A percentile compares a stretch with the other conserved stretches of the same genome.
Evolutionary conservation across 768 basidiomycete species (phyloP).

Genomic region (Leccinum ochraceum): DNA sequence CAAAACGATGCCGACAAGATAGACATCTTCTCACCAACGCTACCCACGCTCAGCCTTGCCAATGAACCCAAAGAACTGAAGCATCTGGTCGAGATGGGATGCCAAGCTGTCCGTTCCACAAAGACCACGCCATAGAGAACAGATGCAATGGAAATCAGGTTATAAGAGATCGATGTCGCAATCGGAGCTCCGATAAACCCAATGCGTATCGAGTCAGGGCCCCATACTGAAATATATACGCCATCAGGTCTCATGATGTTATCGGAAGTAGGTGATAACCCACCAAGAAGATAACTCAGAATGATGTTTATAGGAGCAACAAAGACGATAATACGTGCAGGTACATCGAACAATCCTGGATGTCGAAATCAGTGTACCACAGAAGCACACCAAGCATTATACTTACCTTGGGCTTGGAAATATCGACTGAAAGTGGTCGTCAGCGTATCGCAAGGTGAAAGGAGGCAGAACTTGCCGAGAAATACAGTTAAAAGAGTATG

Average conservation of each 20-base stretch:
- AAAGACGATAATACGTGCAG: constrained; percentile 78
- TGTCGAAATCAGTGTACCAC: constrained; percentile 2
- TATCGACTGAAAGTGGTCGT: constrained; percentile 43
- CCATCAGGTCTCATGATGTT: constrained; percentile 44
- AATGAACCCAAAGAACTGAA: constrained; percentile 70
- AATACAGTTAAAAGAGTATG: constrained; percentile 57
- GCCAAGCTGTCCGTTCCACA: constrained; percentile 78
- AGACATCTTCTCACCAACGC: constrained; percentile 52
- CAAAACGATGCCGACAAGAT: not conserved
- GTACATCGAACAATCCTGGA: constrained; percentile 75
- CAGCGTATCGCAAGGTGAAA: constrained; percentile 48
- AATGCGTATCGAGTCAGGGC: constrained; percentile 74
- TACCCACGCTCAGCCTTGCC: constrained; percentile 75
- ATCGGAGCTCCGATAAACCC: constrained; percentile 94
- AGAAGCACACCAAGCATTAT: constrained; percentile 26
- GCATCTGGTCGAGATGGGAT: constrained; percentile 66
- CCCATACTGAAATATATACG: constrained; percentile 70
- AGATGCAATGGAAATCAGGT: constrained; percentile 66
- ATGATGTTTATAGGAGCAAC: constrained; percentile 84
- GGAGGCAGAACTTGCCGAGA: constrained; percentile 37
- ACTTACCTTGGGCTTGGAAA: constrained; percentile 79
- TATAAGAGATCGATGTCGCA: constrained; percentile 85
- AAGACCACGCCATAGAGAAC: constrained; percentile 64
- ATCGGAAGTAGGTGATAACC: not conserved
- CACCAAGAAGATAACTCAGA: constrained; percentile 83